Evolutionary conservation across 371 early-diverging fungal genomes (phyloP), one percentile per base, ranked within the genome.

Genomic region (Rhizopus microsporus): DNA sequence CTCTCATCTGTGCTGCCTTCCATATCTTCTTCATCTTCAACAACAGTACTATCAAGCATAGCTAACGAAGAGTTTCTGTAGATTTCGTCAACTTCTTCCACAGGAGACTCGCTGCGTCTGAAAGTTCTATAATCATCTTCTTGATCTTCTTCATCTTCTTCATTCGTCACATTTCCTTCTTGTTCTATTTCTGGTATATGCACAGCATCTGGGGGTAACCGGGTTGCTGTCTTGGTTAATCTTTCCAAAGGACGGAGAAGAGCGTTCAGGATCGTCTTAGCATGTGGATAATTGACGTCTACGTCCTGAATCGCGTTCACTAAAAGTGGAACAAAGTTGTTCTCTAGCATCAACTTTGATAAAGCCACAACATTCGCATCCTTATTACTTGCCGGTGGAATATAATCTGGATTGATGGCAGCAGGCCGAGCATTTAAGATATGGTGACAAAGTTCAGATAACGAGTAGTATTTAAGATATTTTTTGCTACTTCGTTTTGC

Each of bases 261-360:
- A 0, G 88, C 68, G 35, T 77, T 86, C 8, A 93, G 82, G n/a
- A 96, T 78, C 9, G 72, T 71, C 40, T 82, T 88, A 50, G 93
- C 82, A 49, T 84, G 77, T 1, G 97, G 95, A 65, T 94, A 92
- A 63, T 92, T 89, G 47, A 93, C 78, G 60, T 98, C 96, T 39
- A 98, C 80, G 51, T 93, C 91, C 39, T 86, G 83, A 16, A 95
- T 71, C 4, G 89, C 85, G 34, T 77, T 79, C 5, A 93, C 90
- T 38, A 98, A 63, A 1, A 89, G 65, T 35, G 75, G 80, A 2
- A 95, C 91, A 63, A 92, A 93, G 16, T 86, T 84, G 59, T 91
- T 93, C 39, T 98, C 96, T 7, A 98, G 65, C 90, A 97, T 92
- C 43, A 90, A 72, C 60, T 88, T 86, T 16, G 90, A 91, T 34